Percentiles rank a stretch among this genome's conserved stretches.
phyloP scores from a whole-genome alignment of 2,329 filamentous ascomycete species.

The Calonectria pseudoturangicola region DNA sequence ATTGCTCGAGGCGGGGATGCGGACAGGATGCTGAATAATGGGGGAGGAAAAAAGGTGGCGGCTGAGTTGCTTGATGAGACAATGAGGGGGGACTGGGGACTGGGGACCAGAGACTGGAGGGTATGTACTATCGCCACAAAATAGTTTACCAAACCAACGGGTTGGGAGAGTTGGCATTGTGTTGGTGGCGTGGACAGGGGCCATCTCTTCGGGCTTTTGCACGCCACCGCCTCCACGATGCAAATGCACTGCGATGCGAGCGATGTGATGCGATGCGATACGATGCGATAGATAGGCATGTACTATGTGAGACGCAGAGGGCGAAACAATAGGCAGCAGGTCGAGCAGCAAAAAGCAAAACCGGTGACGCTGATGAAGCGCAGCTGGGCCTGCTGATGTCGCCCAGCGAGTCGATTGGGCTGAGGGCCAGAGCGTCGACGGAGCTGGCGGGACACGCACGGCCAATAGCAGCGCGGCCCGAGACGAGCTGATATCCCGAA shows the following conservation, averaged over 20 bases:
- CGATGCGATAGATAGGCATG: background rate
- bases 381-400: background rate
- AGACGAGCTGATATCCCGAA: slow-evolving; percentile 47
- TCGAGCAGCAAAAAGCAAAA: slow-evolving; percentile 18
- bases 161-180: slow-evolving; percentile 42
- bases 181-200: slow-evolving; percentile 50
- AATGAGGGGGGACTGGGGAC: background rate
- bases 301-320: background rate
- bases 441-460: slow-evolving; percentile 14
- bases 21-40: background rate
- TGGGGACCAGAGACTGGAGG: background rate
- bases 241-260: background rate
- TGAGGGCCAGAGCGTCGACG: slow-evolving; percentile 3
- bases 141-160: slow-evolving; percentile 8
- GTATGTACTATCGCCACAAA: background rate
- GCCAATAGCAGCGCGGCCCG: slow-evolving; percentile 45
- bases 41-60: background rate
- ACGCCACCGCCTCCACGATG: slow-evolving; percentile 19
- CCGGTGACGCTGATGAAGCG: background rate
- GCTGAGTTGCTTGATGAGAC: slow-evolving; percentile 19
- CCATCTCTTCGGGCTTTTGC: background rate
- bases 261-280: background rate
- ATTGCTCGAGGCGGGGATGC: slow-evolving; percentile 3
- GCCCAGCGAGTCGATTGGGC: background rate
- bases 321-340: background rate